Evolutionary conservation across 805 yeast genomes (phyloP), one percentile per base, ranked within the genome.

Genomic region (Saturnispora silvae): DNA sequence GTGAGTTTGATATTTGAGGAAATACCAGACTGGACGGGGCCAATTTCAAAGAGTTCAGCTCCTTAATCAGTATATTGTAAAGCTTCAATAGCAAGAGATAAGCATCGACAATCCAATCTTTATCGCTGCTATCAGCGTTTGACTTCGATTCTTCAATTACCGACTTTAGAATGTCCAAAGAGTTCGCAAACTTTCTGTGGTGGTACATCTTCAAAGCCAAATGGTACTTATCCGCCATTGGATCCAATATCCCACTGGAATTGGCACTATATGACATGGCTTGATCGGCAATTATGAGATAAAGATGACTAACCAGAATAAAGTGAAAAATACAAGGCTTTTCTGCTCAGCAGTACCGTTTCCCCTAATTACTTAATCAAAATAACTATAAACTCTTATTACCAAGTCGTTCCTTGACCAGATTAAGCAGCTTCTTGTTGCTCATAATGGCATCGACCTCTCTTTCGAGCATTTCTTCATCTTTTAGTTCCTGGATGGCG

Each of bases 401-500:
- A n/a, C 24, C 27, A 11, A 33, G n/a, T 17, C 35, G 24, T 13
- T 5, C 19, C 25, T 27, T 33, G 13, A 47, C 32, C 17, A 33
- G 38, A 14, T 40, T 39, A 4, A 46, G 40, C 25, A 50, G 25
- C 23, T 33, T 30, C 25, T 40, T 28, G 34, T 50, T 45, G 10
- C 40, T 41, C 35, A 48, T 33, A 19, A 52, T 47, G 11, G 44
- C 42, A 11, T 44, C 43, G 23, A 50, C 45, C 29, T 49, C 48
- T 13, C 38, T 31, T 20, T 40, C 27, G 9, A 36, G 14, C 14
- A 35, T 37, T 28, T 40, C 38, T 29, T 37, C 40, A 38, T 43
- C 20, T 9, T 23, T 25, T 11, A 25, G 20, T 11, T 18, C n/a
- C 16, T 17, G 17, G 6, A 11, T 10, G 19, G 28, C 5, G 11